Percentiles rank a stretch among this genome's conserved stretches.
These are phyloP conservation scores for Hypoxylon subgilvum DNA, from an alignment of 495 filamentous ascomycete genomes.

Conservation along the genomic window DNA sequence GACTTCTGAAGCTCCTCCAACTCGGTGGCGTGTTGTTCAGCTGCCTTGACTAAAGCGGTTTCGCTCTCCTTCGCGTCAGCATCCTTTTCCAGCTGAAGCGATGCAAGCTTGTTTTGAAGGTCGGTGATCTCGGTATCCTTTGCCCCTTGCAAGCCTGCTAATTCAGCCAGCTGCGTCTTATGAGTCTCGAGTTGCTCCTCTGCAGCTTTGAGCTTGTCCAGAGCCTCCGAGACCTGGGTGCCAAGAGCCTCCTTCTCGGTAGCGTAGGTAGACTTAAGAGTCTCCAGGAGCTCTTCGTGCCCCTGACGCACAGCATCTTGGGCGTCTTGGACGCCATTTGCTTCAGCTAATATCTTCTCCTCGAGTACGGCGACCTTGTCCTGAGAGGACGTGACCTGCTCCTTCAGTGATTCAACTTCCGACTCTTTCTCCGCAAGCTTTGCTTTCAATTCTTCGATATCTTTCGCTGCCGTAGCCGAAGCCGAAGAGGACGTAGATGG, in stretches of 20 bases:
- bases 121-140: slow-evolving; percentile 49
- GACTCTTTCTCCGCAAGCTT: slow-evolving; percentile 58
- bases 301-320: slow-evolving; percentile 44
- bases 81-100: slow-evolving; percentile 48
- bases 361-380: slow-evolving; percentile 51
- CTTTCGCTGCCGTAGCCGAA: slow-evolving; percentile 49
- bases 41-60: slow-evolving; percentile 37
- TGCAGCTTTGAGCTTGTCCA: slow-evolving; percentile 50
- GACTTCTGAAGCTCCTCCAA: slow-evolving; percentile 49
- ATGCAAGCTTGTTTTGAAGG: slow-evolving; percentile 52
- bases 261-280: slow-evolving; percentile 54
- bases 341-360: slow-evolving; percentile 44
- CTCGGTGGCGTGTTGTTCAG: slow-evolving; percentile 50
- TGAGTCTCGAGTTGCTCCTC: slow-evolving; percentile 47
- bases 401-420: slow-evolving; percentile 52
- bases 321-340: slow-evolving; percentile 33
- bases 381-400: slow-evolving; percentile 47
- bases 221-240: slow-evolving; percentile 48
- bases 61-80: slow-evolving; percentile 46
- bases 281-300: slow-evolving; percentile 50
- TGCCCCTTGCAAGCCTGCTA: slow-evolving; percentile 44
- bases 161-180: slow-evolving; percentile 45
- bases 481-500: slow-evolving; percentile 47
- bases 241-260: slow-evolving; percentile 51
- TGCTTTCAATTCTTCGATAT: slow-evolving; percentile 58